Base-by-base conservation (phyloP, 1,284 basidiomycete genomes). In the Ganoderma resinaceum region DNA sequence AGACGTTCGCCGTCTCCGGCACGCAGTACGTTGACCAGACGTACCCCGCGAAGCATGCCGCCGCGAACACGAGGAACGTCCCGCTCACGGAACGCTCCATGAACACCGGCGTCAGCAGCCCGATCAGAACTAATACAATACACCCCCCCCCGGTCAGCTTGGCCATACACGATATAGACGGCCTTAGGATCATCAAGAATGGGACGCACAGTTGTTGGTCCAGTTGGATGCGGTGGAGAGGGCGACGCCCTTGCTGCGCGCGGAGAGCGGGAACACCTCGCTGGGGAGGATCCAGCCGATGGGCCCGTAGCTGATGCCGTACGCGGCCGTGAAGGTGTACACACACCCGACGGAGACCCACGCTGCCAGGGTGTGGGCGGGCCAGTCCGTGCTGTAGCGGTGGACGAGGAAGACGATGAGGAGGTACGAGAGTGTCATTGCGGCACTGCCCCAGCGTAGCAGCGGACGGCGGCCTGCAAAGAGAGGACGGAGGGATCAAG, bases 251-350 rank as follows among this genome's bases (percentile, higher is more conserved):
- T 91, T 91, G 71, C 94, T 91, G 76, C 95, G 86, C 79, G 96
- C 89, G 9, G 93, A 92, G n/a, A 95, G 83, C 6, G 95, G 92
- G 80, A 96, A 96, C 29, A 97, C 91, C 80, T 95, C 94, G 72
- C 87, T 89, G 0, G 92, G 90, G 1, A 95, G 84, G 1, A 95
- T 88, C 94, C 95, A 97, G 14, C 91, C 93, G 72, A 95, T 88
- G 1, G 95, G 95, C 0, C 95, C 95, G 77, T 94, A 91, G 46
- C 92, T 94, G 55, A 90, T 81, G 2, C 95, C 94, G 77, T 95
- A 97, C 33, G 91, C 90, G 66, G 88, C 89, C 35, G 94, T 95
- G 82, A 95, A 96, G 12, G 86, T 76, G 78, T 94, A 95, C 58
- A 93, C 87, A 64, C 86, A 92, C 87, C 77, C 83, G 38, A 94